phyloP scores from a whole-genome alignment of 106 monocot genomes.

The Acorus calamus region DNA sequence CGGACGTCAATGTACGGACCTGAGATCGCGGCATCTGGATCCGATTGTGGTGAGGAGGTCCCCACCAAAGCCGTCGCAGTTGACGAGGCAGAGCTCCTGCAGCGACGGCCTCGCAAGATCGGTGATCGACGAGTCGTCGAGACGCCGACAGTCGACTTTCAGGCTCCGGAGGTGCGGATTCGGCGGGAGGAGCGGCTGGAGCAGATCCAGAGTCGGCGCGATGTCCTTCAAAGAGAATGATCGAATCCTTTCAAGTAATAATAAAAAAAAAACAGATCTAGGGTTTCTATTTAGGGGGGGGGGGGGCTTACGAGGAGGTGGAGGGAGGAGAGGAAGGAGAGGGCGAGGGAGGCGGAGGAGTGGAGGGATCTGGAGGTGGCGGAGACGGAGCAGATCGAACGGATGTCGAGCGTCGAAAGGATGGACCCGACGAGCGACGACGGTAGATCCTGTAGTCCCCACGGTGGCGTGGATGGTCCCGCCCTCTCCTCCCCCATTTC shows the following conservation, averaged over 20 bases:
- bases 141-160: conserved; percentile 62
- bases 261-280: not conserved
- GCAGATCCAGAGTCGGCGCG: conserved; percentile 50
- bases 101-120: conserved; percentile 44
- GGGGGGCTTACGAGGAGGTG: conserved; percentile 52
- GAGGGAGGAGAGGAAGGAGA: conserved; percentile 60
- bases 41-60: conserved; percentile 53
- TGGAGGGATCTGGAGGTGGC: conserved; percentile 55
- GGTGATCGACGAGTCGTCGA: conserved; percentile 46
- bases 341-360: conserved; percentile 42
- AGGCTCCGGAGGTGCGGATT: conserved; percentile 66
- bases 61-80: conserved; percentile 69
- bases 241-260: not conserved
- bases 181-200: conserved; percentile 53
- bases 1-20: conserved; percentile 21
- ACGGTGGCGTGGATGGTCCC: no score
- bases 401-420: conserved; percentile 61
- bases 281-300: no score
- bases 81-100: conserved; percentile 54
- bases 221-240: conserved; percentile 45
- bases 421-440: conserved; percentile 53
- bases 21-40: conserved; percentile 51
- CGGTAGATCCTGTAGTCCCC: conserved; percentile 27
- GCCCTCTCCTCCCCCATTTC: no score
- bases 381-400: conserved; percentile 66